Base-by-base conservation (phyloP, 164 flowering plant genomes). In the Sextonia rubra region DNA sequence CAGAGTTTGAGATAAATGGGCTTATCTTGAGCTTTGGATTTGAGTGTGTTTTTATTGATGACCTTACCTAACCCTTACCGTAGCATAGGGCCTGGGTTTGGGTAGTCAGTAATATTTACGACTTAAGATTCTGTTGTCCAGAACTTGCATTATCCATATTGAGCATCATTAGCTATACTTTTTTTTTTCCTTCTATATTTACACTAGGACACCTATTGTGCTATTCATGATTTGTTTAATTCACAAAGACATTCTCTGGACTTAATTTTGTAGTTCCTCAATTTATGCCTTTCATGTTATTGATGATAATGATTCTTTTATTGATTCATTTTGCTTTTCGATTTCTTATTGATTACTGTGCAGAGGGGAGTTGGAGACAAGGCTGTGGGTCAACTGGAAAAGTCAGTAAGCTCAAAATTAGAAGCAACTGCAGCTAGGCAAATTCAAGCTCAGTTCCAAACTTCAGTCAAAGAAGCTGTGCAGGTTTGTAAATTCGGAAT, bases 291-390 rank as follows among this genome's bases (percentile, higher is more conserved):
- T 52, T 52, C 18, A 3, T 52, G n/a, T 52, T 52, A 14, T 52
- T 52, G 58, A 7, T 52, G 58, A 52, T 52, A 5, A 52, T 52
- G 20, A 52, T 52, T 14, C n/a, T 20, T 52, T 52, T 52, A 15
- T 58, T 12, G 17, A 4, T 24, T 71, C n/a, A 58, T 22, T 48
- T 74, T 76, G 72, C 74, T n/a, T 77, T 52, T 24, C 48, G n/a
- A 66, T 72, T 37, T 37, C 44, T 37, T 20, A 52, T 52, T 25
- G 24, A 58, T 80, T 78, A 69, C 22, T 74, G 8, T 64, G 77
- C 86, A 96, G 99, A 91, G 84, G 85, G 99, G 97, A 64, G 86
- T 96, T 37, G 93, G 92, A 64, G 98, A 96, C 73, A 96, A 92
- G 81, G 90, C 95, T 64, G 90, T 87, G 74, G 90, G 82, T 83